A percentile compares a stretch with the other conserved stretches of the same genome.
Evolutionary conservation across 2,329 filamentous ascomycete genomes (phyloP).

Genomic region (Aspergillus pseudonomiae): DNA sequence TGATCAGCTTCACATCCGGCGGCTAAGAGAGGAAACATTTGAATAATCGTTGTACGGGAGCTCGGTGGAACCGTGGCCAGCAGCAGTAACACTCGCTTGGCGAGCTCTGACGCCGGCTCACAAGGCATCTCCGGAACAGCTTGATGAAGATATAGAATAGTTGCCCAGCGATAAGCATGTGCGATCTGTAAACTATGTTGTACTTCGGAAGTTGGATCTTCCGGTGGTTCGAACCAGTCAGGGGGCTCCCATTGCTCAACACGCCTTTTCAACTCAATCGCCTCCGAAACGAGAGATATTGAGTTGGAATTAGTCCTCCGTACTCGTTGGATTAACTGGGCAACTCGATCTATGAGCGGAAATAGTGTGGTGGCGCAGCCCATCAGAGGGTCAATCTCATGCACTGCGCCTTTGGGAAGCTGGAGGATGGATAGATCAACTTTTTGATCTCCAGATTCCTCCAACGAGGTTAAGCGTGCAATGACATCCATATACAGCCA

Average conservation of each 20-base stretch:
- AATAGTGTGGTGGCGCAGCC: conserved; percentile 70
- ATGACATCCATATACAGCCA: conserved; percentile 77
- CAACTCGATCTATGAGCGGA: conserved; percentile 68
- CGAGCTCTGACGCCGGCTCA: conserved; percentile 58
- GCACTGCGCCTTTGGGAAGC: conserved; percentile 48
- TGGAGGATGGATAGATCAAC: conserved; percentile 43
- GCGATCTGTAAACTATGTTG: conserved; percentile 68
- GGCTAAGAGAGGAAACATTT: conserved; percentile 70
- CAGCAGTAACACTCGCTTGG: conserved; percentile 63
- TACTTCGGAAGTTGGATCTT: conserved; percentile 65
- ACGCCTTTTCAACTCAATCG: conserved; percentile 62
- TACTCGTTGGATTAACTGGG: conserved; percentile 66
- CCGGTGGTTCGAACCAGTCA: conserved; percentile 60
- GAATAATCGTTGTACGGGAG: conserved; percentile 68
- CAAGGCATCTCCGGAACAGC: conserved; percentile 70
- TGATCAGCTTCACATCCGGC: conserved; percentile 66
- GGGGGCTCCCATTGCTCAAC: conserved; percentile 66
- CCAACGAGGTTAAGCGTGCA: conserved; percentile 65
- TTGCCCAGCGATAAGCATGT: conserved; percentile 68
- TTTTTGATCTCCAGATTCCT: conserved; percentile 58
- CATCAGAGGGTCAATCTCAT: conserved; percentile 71
- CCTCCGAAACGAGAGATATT: conserved; percentile 63
- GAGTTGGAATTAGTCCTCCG: conserved; percentile 58
- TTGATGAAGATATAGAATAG: conserved; percentile 67
- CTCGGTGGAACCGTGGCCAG: conserved; percentile 65